These are phyloP conservation scores for Agrocybe praecox DNA, from an alignment of 768 basidiomycete species.

Conservation along the genomic window DNA sequence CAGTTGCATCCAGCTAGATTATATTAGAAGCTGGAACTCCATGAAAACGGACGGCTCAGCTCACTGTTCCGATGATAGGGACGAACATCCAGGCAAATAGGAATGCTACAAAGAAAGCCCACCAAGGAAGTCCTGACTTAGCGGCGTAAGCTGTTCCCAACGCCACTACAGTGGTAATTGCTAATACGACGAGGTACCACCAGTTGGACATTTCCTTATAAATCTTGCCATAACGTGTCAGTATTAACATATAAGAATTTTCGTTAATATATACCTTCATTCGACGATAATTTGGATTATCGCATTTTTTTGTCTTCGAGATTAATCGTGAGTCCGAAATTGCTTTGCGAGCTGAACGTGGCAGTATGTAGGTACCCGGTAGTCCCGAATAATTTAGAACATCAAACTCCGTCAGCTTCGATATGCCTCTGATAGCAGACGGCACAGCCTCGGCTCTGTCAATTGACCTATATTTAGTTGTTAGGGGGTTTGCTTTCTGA, in stretches of 20 bases:
- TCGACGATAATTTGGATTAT: slow-evolving; percentile 37
- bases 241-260: too few species aligned
- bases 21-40: too few species aligned
- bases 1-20: slow-evolving; percentile 8
- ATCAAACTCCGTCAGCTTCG: too few species aligned
- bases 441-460: too few species aligned
- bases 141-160: slow-evolving; percentile 36
- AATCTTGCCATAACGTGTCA: slow-evolving; percentile 14
- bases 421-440: too few species aligned
- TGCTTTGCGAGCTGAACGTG: too few species aligned
- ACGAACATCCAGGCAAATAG: slow-evolving; percentile 47
- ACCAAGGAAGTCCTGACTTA: slow-evolving; percentile 37
- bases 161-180: slow-evolving; percentile 30
- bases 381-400: slow-evolving; percentile 36
- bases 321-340: neutral
- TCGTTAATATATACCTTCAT: too few species aligned
- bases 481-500: too few species aligned
- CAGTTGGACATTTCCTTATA: too few species aligned
- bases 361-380: slow-evolving; percentile 19
- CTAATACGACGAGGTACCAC: slow-evolving; percentile 33
- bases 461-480: too few species aligned
- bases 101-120: slow-evolving; percentile 42
- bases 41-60: neutral
- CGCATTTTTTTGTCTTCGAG: slow-evolving; percentile 32
- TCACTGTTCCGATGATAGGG: too few species aligned